Conservation (phyloP, 1,284 basidiomycete species). For the Rhizopogon hawkerae region DNA sequence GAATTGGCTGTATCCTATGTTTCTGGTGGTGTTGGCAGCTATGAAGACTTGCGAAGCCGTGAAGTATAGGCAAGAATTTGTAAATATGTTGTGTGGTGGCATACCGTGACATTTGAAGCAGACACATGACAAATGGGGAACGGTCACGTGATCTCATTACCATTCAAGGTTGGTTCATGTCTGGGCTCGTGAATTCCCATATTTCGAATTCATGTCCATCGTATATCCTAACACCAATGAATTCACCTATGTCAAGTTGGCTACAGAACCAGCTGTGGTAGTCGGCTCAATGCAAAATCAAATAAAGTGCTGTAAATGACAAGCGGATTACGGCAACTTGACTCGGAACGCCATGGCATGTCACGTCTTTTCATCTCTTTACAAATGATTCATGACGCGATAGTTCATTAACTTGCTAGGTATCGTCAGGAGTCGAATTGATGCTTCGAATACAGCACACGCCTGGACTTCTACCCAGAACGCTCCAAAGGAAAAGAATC, state of each 20-base stretch:
- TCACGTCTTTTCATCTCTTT: constrained; percentile 3
- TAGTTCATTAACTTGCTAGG: neutral
- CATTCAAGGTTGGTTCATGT: neutral
- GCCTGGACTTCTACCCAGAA: neutral
- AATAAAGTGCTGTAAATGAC: constrained; percentile 14
- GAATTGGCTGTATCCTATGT: neutral
- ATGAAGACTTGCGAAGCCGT: neutral
- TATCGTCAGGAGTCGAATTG: neutral
- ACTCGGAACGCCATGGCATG: neutral
- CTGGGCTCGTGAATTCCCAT: neutral
- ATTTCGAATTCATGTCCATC: neutral
- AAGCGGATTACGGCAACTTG: constrained; percentile 8
- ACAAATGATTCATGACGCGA: neutral
- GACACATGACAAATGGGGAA: no score
- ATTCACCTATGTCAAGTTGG: neutral
- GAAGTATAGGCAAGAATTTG: neutral
- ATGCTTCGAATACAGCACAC: neutral
- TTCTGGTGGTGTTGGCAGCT: neutral
- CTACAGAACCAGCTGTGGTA: constrained; percentile 8
- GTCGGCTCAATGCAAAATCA: constrained; percentile 11
- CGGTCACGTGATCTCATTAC: no score
- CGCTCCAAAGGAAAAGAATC: neutral
- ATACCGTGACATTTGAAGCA: no score
- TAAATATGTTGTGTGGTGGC: no score
- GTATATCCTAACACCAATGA: no score